These are phyloP conservation scores for Cerioporus squamosus DNA, from an alignment of 1,284 basidiomycete species.

Conservation along the genomic window DNA sequence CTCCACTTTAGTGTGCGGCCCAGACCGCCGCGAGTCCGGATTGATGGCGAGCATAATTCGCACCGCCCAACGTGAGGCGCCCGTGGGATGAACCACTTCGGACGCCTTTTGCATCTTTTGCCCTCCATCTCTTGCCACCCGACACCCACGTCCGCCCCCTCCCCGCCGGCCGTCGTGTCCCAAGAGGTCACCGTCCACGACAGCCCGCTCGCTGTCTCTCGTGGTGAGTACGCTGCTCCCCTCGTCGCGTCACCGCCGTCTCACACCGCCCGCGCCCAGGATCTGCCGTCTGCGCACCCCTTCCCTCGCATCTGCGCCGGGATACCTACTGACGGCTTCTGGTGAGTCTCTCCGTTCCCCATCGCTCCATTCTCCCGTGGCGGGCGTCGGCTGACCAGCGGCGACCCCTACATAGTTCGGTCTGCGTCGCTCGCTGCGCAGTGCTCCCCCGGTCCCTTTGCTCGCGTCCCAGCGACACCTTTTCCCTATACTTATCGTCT, in stretches of 20 bases:
- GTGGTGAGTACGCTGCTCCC: conserved; percentile 4
- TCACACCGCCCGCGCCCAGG: conserved; percentile 8
- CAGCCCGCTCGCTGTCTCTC: conserved; percentile 13
- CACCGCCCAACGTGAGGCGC: conserved; percentile 3
- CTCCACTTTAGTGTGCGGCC: neutral
- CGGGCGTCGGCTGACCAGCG: neutral
- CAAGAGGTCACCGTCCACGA: conserved; percentile 20
- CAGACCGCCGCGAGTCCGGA: neutral
- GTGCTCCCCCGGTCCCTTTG: conserved; percentile 18
- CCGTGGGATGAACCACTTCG: conserved; percentile 17
- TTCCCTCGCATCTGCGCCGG: too few species aligned
- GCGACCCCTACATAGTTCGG: conserved; percentile 6
- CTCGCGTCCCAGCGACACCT: conserved; percentile 23
- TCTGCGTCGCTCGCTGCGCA: conserved; percentile 4
- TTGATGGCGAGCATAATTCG: conserved; percentile 2
- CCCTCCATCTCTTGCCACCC: conserved; percentile 12
- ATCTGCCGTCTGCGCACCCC: conserved; percentile 11
- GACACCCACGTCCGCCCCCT: conserved; percentile 12
- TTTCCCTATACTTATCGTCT: conserved; percentile 25
- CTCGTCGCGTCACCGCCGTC: neutral
- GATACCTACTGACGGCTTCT: conserved; percentile 5
- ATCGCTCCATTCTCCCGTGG: neutral
- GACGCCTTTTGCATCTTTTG: conserved; percentile 9
- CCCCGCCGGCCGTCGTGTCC: conserved; percentile 16
- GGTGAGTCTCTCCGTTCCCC: conserved; percentile 5